These are phyloP conservation scores for Harrya chromipes DNA, from an alignment of 768 basidiomycete species.

Conservation along the genomic window DNA sequence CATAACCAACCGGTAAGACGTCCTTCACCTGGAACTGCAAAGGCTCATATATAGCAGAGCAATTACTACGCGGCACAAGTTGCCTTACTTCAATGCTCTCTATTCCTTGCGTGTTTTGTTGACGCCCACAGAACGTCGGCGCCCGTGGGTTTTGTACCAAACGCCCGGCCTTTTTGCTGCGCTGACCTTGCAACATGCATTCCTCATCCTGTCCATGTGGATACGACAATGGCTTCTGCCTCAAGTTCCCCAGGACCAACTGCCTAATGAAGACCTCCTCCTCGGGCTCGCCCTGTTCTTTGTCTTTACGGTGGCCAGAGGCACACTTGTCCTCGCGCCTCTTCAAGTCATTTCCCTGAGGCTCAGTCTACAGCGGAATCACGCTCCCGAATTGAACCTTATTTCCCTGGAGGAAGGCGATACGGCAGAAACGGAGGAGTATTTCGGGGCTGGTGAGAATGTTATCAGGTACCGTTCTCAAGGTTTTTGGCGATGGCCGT, in stretches of 20 bases:
- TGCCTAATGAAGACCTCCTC: constrained; percentile 35
- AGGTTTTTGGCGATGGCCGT: background rate
- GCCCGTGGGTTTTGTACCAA: constrained; percentile 72
- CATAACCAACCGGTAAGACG: constrained; percentile 62
- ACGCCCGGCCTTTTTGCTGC: constrained; percentile 59
- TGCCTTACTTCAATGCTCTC: constrained; percentile 49
- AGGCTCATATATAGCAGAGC: constrained; percentile 41
- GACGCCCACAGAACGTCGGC: constrained; percentile 67
- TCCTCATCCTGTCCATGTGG: constrained; percentile 36
- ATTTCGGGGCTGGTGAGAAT: constrained; percentile 65
- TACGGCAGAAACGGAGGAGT: constrained; percentile 53
- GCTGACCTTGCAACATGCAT: constrained; percentile 36
- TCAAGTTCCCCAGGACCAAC: constrained; percentile 36
- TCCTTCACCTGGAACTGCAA: background rate
- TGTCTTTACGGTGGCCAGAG: constrained; percentile 43
- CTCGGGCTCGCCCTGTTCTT: constrained; percentile 21
- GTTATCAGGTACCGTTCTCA: constrained; percentile 62
- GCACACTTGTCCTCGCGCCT: constrained; percentile 59
- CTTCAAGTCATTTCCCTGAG: constrained; percentile 72
- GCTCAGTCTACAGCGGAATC: constrained; percentile 79
- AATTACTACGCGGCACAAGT: constrained; percentile 71
- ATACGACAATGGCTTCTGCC: constrained; percentile 51
- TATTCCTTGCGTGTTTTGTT: constrained; percentile 64
- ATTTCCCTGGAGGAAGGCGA: constrained; percentile 31
- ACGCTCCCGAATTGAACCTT: constrained; percentile 28